Percentiles rank a stretch among this genome's conserved stretches.
Conservation (phyloP, 225 moss, liverwort and hornwort species). For the Polytrichum formosum region DNA sequence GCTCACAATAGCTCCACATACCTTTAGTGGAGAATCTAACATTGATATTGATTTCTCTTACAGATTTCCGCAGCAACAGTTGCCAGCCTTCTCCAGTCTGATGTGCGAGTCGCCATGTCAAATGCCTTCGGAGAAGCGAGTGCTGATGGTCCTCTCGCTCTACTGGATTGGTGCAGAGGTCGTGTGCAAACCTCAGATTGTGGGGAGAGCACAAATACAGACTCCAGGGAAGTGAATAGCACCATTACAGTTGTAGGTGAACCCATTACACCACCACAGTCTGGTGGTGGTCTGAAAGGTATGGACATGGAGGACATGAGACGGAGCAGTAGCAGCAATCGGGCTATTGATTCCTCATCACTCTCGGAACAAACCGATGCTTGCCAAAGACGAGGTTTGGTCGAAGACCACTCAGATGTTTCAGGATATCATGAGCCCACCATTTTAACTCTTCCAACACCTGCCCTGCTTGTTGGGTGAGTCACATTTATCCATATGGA, state of each 20-base stretch:
- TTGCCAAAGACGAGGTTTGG: constrained; percentile 61
- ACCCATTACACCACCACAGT: constrained; percentile 53
- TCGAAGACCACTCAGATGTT: constrained; percentile 66
- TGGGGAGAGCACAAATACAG: constrained; percentile 62
- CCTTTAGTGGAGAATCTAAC: not conserved
- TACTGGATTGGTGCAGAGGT: constrained; percentile 86
- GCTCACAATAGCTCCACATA: no score
- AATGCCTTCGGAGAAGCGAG: constrained; percentile 78
- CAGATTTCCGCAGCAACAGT: constrained; percentile 87
- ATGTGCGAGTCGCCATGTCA: constrained; percentile 79
- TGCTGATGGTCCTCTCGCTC: constrained; percentile 78
- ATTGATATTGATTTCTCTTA: not conserved
- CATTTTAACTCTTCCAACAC: constrained; percentile 69
- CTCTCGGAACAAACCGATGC: constrained; percentile 80
- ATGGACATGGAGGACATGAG: constrained; percentile 50
- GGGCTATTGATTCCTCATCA: constrained; percentile 70
- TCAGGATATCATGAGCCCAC: constrained; percentile 56
- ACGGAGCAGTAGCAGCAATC: constrained; percentile 54
- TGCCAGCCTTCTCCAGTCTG: constrained; percentile 81
- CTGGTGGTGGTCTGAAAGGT: constrained; percentile 55
- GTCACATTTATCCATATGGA: not conserved
- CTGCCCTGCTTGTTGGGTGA: constrained; percentile 91
- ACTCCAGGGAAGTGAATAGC: constrained; percentile 86
- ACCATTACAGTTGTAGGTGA: constrained; percentile 76
- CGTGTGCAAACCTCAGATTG: constrained; percentile 53